A percentile compares a stretch with the other conserved stretches of the same genome.
phyloP scores from a whole-genome alignment of 495 filamentous ascomycete genomes.

The Pyrenopolyporus hunteri region DNA sequence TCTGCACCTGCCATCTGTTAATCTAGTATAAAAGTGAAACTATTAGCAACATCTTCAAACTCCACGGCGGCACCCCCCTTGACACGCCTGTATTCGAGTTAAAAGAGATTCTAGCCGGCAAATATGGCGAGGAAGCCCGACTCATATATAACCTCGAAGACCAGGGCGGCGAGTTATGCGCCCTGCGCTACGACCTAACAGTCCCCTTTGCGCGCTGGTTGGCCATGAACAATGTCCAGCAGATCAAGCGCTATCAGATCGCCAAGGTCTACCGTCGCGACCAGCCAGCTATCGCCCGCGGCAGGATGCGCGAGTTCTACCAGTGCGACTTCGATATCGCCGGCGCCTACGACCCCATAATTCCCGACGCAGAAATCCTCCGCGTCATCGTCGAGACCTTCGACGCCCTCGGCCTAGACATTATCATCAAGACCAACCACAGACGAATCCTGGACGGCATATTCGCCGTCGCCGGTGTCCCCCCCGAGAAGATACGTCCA shows the following conservation, averaged over 20 bases:
- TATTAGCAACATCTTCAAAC: slow-evolving; percentile 44
- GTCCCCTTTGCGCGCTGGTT: slow-evolving; percentile 93
- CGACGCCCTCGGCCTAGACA: slow-evolving; percentile 64
- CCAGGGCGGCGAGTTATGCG: slow-evolving; percentile 89
- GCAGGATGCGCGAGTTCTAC: slow-evolving; percentile 83
- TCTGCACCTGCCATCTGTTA: not conserved
- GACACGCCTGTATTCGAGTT: slow-evolving; percentile 59
- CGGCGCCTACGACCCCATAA: slow-evolving; percentile 75
- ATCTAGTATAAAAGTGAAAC: slow-evolving; percentile 29
- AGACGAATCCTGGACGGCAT: slow-evolving; percentile 79
- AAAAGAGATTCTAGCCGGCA: slow-evolving; percentile 74
- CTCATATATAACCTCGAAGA: slow-evolving; percentile 89
- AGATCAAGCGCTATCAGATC: slow-evolving; percentile 90
- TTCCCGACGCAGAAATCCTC: slow-evolving; percentile 80
- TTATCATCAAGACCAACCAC: slow-evolving; percentile 81
- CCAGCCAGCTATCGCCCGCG: slow-evolving; percentile 73
- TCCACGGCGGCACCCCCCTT: slow-evolving; percentile 51
- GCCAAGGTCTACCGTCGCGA: slow-evolving; percentile 74
- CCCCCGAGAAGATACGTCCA: slow-evolving; percentile 70
- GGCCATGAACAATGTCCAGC: slow-evolving; percentile 81
- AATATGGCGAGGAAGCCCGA: slow-evolving; percentile 83
- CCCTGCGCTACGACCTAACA: slow-evolving; percentile 79
- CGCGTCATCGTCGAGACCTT: slow-evolving; percentile 76
- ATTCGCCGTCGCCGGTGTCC: slow-evolving; percentile 78
- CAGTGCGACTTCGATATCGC: slow-evolving; percentile 89